phyloP scores from a whole-genome alignment of 2,329 filamentous ascomycete species.

The Cladosporium sp. region DNA sequence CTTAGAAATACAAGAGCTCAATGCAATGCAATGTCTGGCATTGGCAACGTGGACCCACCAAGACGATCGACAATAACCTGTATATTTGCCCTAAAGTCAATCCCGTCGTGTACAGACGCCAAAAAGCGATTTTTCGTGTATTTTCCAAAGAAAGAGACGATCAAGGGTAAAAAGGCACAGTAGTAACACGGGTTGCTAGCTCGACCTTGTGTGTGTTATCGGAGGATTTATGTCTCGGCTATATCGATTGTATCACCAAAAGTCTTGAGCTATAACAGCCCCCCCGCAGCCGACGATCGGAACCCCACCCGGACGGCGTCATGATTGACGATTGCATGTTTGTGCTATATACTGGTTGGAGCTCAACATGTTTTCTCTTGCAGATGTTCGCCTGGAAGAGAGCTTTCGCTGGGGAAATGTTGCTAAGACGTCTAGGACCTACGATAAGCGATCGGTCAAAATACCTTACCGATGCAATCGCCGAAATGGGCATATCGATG shows the following conservation, averaged over 20 bases:
- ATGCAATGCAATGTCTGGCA: background rate
- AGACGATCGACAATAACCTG: background rate
- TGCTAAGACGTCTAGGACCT: background rate
- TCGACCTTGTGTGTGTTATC: background rate
- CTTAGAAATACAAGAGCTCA: background rate
- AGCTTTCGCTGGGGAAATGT: background rate
- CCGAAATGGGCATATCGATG: background rate
- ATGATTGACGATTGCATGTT: constrained; percentile 15
- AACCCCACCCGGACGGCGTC: constrained; percentile 12
- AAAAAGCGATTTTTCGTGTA: background rate
- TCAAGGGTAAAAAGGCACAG: background rate
- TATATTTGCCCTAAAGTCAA: background rate
- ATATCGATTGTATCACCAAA: constrained; percentile 1
- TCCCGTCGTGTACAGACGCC: background rate
- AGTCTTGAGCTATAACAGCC: constrained; percentile 8
- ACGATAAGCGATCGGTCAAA: no score
- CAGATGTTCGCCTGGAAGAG: background rate
- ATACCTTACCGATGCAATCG: no score
- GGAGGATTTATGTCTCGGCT: constrained; percentile 17
- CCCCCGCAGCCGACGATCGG: constrained; percentile 14
- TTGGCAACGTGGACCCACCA: constrained; percentile 2
- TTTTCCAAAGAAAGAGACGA: background rate
- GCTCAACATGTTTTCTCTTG: background rate
- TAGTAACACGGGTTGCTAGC: background rate
- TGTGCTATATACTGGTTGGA: background rate